Base-by-base conservation (phyloP, 2,329 filamentous ascomycete species). In the Hypoxylon rubiginosum region DNA sequence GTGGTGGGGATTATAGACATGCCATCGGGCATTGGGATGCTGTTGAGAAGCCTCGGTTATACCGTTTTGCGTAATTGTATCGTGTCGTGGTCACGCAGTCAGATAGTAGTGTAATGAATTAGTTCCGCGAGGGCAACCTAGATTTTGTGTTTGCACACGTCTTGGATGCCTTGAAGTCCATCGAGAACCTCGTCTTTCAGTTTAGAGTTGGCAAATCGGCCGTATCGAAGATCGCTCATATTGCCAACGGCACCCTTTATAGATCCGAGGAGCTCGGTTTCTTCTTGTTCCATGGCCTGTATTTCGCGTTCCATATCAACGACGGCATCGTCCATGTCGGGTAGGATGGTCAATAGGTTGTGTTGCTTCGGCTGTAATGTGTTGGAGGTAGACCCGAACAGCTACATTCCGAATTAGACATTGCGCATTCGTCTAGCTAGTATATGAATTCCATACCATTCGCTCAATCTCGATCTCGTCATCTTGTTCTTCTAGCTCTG, bases 141-240 rank as follows among this genome's bases (percentile, higher is more conserved):
- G 39, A 71, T 77, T 67, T 83, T 85, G 61, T 72, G 76, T 64
- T 86, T 84, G 77, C 91, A 94, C 24, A 85, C 83, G 66, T 88
- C 83, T 76, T 92, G 88, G 34, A 93, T 82, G 66, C 85, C 84
- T 66, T 83, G 81, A 36, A 96, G 81, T 5, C 90, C 90, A 50
- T 90, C 86, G 17, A 93, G 80, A 30, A 93, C 86, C 70, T 94
- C 90, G 50, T 88, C 84, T 26, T 83, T 84, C 32, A 94, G 79
- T 64, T 88, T 84, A 21, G 84, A 78, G 68, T 92, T 91, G 36
- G 87, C 84, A 62, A 96, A 86, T 59, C 89, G 90, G 39, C 94
- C 93, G 74, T 96, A 95, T 49, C 92, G 89, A 59, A 97, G 83
- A 78, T 97, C 92, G 78, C 93, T 97, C 76, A 97, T 81, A 51